Evolutionary conservation across 78 protist genomes (phyloP), one percentile per base, ranked within the genome.

Genomic region (Neovahlkampfia damariscottae): DNA sequence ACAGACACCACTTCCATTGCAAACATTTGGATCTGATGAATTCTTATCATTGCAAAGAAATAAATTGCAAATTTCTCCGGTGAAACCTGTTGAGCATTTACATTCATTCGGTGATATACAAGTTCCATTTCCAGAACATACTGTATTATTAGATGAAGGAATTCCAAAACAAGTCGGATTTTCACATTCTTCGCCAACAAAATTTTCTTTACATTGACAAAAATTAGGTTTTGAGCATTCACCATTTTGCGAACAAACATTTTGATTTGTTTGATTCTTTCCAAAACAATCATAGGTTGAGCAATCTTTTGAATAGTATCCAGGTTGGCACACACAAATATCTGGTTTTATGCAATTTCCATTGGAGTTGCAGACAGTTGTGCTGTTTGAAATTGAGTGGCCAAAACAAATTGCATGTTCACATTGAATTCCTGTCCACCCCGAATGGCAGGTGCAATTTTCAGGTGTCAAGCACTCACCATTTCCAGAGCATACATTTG

Each of bases 401-500:
- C 62, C 62, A 19, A n/a, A 50, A 19, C 62, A 50, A 50, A n/a
- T 50, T n/a, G 19, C 19, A n/a, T 19, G 34, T 50, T 50, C 62
- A 19, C 62, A 50, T 50, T 50, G 62, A 50, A n/a, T 19, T n/a
- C 62, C 62, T n/a, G 19, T n/a, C 34, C 19, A 50, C 34, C 19
- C 19, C 19, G 19, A n/a, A 19, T 50, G 19, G 19, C 62, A 50
- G 19, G 19, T 19, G 19, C 62, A 50, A n/a, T 50, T 19, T n/a
- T 50, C 19, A n/a, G 62, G 62, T 50, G 19, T n/a, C 19, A 50
- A 50, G 19, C 62, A 50, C 62, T 19, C 19, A 50, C 62, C 62
- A 50, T 50, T 50, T 50, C 62, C 62, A 50, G 62, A 50, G 62
- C 62, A 50, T 19, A 50, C 62, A n/a, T 50, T 50, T 50, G 62